A percentile compares a stretch with the other conserved stretches of the same genome.
Conservation (phyloP, 148 eudicot species). For the Spergularia marina region DNA sequence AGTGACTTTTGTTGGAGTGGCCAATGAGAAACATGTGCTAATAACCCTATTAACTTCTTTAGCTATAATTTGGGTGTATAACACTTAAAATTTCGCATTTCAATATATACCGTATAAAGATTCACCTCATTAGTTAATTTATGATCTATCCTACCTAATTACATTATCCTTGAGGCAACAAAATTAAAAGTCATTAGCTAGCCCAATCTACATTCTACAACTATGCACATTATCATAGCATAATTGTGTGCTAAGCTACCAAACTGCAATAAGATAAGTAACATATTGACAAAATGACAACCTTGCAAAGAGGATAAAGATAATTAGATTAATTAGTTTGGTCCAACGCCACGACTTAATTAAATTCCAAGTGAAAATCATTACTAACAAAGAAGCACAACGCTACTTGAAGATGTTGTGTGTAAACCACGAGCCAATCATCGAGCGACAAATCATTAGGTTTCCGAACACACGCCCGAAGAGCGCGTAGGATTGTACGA, state of each 20-base stretch:
- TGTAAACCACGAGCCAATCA: not conserved
- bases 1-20: too few relatives aligned
- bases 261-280: not conserved
- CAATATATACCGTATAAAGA: too few relatives aligned
- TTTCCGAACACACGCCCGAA: not conserved
- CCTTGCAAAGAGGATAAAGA: conserved; percentile 17
- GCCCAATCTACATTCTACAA: too few relatives aligned
- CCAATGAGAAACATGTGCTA: too few relatives aligned
- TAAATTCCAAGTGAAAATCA: conserved; percentile 22
- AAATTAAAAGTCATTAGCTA: too few relatives aligned
- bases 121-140: too few relatives aligned
- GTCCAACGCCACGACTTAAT: conserved; percentile 15
- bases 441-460: not conserved
- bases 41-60: too few relatives aligned
- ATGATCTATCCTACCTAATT: too few relatives aligned
- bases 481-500: not conserved
- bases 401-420: not conserved
- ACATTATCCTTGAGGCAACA: too few relatives aligned
- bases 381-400: not conserved
- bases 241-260: conserved; percentile 4
- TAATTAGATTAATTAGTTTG: conserved; percentile 14
- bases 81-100: too few relatives aligned
- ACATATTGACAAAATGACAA: conserved; percentile 14
- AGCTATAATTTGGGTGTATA: too few relatives aligned
- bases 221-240: too few relatives aligned